Percentiles rank a stretch among this genome's conserved stretches.
These are phyloP conservation scores for Trichosporon coremiiforme DNA, from an alignment of 1,284 basidiomycete genomes.

Conservation along the genomic window DNA sequence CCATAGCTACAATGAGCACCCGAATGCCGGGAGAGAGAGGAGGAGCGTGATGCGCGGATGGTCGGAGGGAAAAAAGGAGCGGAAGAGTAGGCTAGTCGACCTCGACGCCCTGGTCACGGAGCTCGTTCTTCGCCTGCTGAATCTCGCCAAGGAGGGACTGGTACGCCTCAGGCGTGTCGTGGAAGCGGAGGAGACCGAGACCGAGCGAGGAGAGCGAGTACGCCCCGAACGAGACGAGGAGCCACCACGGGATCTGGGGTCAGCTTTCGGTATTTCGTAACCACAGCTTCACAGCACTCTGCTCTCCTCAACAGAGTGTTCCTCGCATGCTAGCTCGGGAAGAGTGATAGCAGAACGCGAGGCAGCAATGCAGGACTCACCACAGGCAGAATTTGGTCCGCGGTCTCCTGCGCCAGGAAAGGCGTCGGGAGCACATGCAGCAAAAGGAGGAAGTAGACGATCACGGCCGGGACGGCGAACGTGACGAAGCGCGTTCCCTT, in stretches of 20 bases:
- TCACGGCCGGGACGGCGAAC: constrained; percentile 57
- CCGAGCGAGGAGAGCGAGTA: constrained; percentile 73
- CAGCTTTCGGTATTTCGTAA: neutral
- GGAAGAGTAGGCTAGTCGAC: constrained; percentile 62
- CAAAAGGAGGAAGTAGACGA: constrained; percentile 64
- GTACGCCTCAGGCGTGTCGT: constrained; percentile 76
- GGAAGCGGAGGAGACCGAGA: constrained; percentile 69
- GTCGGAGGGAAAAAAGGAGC: neutral
- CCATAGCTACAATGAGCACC: neutral
- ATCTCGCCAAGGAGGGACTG: constrained; percentile 66
- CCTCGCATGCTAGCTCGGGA: too few relatives aligned
- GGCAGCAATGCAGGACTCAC: too few relatives aligned
- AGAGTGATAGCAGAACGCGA: too few relatives aligned
- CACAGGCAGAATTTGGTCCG: constrained; percentile 64
- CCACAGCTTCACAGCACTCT: neutral
- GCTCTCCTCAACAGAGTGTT: too few relatives aligned
- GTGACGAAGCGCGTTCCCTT: constrained; percentile 63
- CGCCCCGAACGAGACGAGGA: constrained; percentile 71
- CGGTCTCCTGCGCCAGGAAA: constrained; percentile 60
- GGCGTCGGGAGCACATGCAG: constrained; percentile 64
- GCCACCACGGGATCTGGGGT: constrained; percentile 71
- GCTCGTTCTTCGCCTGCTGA: constrained; percentile 68
- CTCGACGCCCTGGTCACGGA: constrained; percentile 66
- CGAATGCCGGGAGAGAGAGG: neutral
- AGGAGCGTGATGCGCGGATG: neutral